Percentiles rank a stretch among this genome's conserved stretches.
These are phyloP conservation scores for Petunia secreta DNA, from an alignment of 257 asterid species.

Conservation along the genomic window DNA sequence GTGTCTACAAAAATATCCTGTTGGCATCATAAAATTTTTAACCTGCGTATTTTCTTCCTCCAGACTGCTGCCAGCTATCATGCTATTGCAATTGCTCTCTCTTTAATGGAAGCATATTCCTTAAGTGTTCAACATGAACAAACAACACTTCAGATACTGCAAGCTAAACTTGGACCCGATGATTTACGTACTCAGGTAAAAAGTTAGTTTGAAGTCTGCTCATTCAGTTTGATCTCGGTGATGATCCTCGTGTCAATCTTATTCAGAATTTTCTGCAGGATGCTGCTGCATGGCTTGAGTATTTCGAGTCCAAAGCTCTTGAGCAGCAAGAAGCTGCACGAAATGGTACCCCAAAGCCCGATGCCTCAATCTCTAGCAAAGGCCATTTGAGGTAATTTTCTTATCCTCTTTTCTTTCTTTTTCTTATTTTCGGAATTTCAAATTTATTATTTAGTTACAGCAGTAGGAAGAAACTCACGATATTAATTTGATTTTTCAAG, in stretches of 20 bases:
- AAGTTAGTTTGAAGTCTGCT: constrained; percentile 21
- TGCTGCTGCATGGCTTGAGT: constrained; percentile 99
- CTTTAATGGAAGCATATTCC: constrained; percentile 97
- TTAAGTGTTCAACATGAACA: constrained; percentile 98
- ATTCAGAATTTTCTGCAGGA: constrained; percentile 61
- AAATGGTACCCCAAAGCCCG: constrained; percentile 91
- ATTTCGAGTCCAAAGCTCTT: constrained; percentile 93
- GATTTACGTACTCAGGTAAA: constrained; percentile 98
- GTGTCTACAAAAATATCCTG: constrained; percentile 22
- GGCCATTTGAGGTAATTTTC: constrained; percentile 93
- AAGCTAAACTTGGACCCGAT: constrained; percentile 89
- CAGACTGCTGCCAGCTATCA: constrained; percentile 99
- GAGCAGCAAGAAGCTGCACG: constrained; percentile 99
- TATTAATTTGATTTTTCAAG: not conserved
- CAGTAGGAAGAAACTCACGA: not conserved
- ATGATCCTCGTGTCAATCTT: constrained; percentile 34
- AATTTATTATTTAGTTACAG: not conserved
- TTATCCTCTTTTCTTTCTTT: constrained; percentile 17
- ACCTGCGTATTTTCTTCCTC: constrained; percentile 33
- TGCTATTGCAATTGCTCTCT: constrained; percentile 98
- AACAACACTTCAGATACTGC: constrained; percentile 94
- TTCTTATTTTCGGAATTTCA: not conserved
- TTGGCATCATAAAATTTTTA: constrained; percentile 25
- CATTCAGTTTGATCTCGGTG: constrained; percentile 22
- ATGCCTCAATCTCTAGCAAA: constrained; percentile 97